These are phyloP conservation scores for Starmerella cellae DNA, from an alignment of 805 yeast genomes.

Conservation along the genomic window DNA sequence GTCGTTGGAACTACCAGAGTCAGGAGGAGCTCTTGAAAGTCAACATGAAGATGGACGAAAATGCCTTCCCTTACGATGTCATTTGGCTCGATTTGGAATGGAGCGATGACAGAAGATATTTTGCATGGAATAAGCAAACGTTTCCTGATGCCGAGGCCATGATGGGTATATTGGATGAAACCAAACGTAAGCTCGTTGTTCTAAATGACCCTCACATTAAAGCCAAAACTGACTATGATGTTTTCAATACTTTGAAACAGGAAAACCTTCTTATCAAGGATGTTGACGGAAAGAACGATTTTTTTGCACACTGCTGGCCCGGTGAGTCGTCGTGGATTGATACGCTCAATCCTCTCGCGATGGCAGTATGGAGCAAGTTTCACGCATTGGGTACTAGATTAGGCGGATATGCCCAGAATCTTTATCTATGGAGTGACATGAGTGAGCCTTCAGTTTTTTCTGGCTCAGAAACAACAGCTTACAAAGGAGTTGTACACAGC, in stretches of 20 bases:
- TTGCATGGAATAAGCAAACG: conserved; percentile 68
- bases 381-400: conserved; percentile 35
- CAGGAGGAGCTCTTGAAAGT: conserved; percentile 73
- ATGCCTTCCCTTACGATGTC: conserved; percentile 71
- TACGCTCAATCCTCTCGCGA: conserved; percentile 52
- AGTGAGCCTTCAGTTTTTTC: conserved; percentile 90
- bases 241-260: conserved; percentile 41
- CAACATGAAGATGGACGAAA: conserved; percentile 52
- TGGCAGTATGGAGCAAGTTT: conserved; percentile 45
- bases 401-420: conserved; percentile 43
- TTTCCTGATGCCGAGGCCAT: conserved; percentile 67
- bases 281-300: conserved; percentile 35
- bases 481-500: conserved; percentile 63
- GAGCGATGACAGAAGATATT: conserved; percentile 72
- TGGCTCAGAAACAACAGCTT: conserved; percentile 89
- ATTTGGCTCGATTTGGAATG: conserved; percentile 95
- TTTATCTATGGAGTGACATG: conserved; percentile 95
- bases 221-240: conserved; percentile 39
- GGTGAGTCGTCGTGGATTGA: conserved; percentile 94
- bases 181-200: conserved; percentile 70
- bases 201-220: conserved; percentile 90
- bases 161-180: conserved; percentile 48
- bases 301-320: conserved; percentile 93
- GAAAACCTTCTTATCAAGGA: conserved; percentile 32
- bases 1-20: conserved; percentile 93